These are phyloP conservation scores for Echium plantagineum DNA, from an alignment of 257 asterid species.

Conservation along the genomic window DNA sequence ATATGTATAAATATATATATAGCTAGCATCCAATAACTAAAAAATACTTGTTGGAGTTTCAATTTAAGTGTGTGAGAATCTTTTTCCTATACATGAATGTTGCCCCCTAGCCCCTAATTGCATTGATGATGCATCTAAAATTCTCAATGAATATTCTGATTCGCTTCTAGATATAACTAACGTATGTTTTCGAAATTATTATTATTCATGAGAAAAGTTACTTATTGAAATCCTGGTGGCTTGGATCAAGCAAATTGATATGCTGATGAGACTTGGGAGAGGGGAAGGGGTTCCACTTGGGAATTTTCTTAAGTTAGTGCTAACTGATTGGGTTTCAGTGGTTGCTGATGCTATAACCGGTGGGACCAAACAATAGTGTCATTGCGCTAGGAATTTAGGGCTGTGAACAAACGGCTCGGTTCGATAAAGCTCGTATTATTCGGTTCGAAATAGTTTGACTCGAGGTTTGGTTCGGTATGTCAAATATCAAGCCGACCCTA, in stretches of 20 bases:
- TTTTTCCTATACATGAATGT: neutral
- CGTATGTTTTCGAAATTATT: too few relatives aligned
- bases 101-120: neutral
- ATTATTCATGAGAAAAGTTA: neutral
- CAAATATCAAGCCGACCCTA: too few relatives aligned
- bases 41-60: neutral
- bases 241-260: too few relatives aligned
- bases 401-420: too few relatives aligned
- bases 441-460: too few relatives aligned
- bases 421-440: too few relatives aligned
- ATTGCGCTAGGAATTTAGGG: too few relatives aligned
- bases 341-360: conserved; percentile 23
- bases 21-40: too few relatives aligned
- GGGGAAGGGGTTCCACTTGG: neutral
- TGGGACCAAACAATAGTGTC: too few relatives aligned
- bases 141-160: conserved; percentile 63
- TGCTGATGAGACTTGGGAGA: too few relatives aligned
- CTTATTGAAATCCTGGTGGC: neutral
- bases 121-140: conserved; percentile 20
- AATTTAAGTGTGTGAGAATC: conserved; percentile 19
- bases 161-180: neutral
- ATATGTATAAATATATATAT: too few relatives aligned
- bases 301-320: conserved; percentile 20
- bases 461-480: too few relatives aligned
- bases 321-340: conserved; percentile 34